Conservation (phyloP, 345 rosid species). For the Eucalyptus sp. region DNA sequence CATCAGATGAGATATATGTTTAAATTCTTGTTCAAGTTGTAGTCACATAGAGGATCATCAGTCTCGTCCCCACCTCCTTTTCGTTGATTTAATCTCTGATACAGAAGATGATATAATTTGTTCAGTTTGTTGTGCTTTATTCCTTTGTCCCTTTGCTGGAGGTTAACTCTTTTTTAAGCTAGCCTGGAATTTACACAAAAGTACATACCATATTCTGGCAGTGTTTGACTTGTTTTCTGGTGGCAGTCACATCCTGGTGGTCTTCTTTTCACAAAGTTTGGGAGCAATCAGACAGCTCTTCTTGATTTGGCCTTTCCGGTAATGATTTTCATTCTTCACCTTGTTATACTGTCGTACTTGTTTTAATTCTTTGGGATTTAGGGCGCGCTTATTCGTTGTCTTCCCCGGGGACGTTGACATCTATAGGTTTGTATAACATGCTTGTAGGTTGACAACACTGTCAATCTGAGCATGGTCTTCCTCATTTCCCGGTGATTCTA, state of each 20-base stretch:
- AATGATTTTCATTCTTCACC: background rate
- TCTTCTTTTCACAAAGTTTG: slow-evolving; percentile 73
- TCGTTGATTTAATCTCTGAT: background rate
- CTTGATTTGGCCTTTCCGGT: slow-evolving; percentile 91
- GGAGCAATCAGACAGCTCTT: slow-evolving; percentile 76
- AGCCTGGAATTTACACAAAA: background rate
- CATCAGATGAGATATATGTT: background rate
- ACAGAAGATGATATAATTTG: background rate
- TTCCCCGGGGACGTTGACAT: background rate
- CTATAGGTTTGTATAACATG: background rate
- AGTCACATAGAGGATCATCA: background rate
- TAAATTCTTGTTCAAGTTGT: background rate
- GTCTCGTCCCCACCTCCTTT: background rate
- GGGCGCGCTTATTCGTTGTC: background rate
- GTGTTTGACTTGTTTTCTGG: background rate
- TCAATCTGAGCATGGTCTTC: background rate
- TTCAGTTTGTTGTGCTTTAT: background rate
- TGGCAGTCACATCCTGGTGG: slow-evolving; percentile 91
- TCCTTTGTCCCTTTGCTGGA: background rate
- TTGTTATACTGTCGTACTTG: background rate
- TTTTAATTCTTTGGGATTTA: background rate
- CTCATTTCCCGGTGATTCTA: background rate
- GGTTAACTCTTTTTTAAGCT: background rate
- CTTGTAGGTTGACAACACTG: background rate
- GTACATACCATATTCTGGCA: background rate